A percentile compares a stretch with the other conserved stretches of the same genome.
Evolutionary conservation across 202 grass and related monocot species (phyloP).

Genomic region (Alloteropsis angusta): DNA sequence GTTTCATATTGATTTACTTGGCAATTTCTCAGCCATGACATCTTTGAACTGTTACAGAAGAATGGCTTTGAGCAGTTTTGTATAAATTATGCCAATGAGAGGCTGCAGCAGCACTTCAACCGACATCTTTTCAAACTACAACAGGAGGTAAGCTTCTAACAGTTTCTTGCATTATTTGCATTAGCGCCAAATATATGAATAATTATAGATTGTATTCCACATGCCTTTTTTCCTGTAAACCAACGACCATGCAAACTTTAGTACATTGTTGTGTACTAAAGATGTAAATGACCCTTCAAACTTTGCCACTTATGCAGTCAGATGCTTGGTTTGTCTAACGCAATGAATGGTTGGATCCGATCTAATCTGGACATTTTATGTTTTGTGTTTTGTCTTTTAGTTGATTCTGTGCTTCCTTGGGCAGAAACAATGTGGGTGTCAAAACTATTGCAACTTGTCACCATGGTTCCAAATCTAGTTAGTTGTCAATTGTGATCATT

Average conservation of each 20-base stretch:
- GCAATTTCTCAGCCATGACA: slow-evolving; percentile 6
- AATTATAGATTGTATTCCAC: background rate
- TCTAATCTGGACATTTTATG: background rate
- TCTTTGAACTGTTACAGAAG: slow-evolving; percentile 37
- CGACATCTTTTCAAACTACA: slow-evolving; percentile 95
- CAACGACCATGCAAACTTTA: background rate
- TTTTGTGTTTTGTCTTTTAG: slow-evolving; percentile 4
- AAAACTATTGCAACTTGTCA: background rate
- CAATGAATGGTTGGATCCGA: background rate
- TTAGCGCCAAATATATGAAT: background rate
- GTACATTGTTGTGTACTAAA: slow-evolving; percentile 8
- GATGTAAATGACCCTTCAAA: background rate
- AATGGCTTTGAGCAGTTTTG: slow-evolving; percentile 99
- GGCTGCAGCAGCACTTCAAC: slow-evolving; percentile 97
- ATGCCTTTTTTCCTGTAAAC: slow-evolving; percentile 1
- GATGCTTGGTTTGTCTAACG: background rate
- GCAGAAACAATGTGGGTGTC: background rate
- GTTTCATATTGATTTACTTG: slow-evolving; percentile 3
- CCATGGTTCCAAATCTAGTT: background rate
- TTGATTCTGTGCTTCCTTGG: background rate
- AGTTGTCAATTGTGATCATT: background rate
- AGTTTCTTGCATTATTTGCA: slow-evolving; percentile 11
- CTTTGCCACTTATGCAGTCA: background rate
- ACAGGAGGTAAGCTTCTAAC: slow-evolving; percentile 55
- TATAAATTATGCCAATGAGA: slow-evolving; percentile 97